A percentile compares a stretch with the other conserved stretches of the same genome.
Conservation (phyloP, 2,329 filamentous ascomycete species). For the Fusarium sp. region DNA sequence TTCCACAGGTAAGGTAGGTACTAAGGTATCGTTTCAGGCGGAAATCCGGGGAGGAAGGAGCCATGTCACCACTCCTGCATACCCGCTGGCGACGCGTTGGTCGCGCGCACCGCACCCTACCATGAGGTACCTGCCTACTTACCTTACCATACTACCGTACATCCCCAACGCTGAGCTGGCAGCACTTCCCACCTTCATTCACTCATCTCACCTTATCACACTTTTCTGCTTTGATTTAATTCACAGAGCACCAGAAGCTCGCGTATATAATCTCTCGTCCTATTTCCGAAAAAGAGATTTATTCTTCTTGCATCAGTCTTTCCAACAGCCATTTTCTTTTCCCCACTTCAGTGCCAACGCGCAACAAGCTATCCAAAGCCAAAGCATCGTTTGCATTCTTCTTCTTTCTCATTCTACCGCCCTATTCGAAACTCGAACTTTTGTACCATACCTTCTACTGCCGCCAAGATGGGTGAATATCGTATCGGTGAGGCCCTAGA, state of each 20-base stretch:
- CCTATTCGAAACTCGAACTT: constrained; percentile 15
- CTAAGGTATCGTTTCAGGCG: neutral
- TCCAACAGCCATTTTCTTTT: neutral
- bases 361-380: constrained; percentile 5
- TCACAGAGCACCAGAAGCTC: neutral
- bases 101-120: constrained; percentile 28
- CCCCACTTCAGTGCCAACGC: neutral
- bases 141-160: constrained; percentile 23
- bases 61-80: constrained; percentile 20
- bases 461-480: constrained; percentile 56
- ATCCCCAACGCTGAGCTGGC: constrained; percentile 12
- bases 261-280: neutral
- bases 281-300: neutral
- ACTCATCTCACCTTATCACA: constrained; percentile 32
- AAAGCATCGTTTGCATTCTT: constrained; percentile 4
- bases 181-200: constrained; percentile 23
- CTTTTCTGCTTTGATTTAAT: constrained; percentile 25
- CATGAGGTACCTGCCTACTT: neutral
- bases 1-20: neutral
- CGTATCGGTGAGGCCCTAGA: constrained; percentile 56
- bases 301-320: neutral
- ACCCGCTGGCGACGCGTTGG: constrained; percentile 33
- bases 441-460: neutral
- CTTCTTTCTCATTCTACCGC: constrained; percentile 12
- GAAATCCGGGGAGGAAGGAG: neutral